Percentiles rank a stretch among this genome's conserved stretches.
These are phyloP conservation scores for Cymbidium sinense DNA, from an alignment of 106 monocot species.

Conservation along the genomic window DNA sequence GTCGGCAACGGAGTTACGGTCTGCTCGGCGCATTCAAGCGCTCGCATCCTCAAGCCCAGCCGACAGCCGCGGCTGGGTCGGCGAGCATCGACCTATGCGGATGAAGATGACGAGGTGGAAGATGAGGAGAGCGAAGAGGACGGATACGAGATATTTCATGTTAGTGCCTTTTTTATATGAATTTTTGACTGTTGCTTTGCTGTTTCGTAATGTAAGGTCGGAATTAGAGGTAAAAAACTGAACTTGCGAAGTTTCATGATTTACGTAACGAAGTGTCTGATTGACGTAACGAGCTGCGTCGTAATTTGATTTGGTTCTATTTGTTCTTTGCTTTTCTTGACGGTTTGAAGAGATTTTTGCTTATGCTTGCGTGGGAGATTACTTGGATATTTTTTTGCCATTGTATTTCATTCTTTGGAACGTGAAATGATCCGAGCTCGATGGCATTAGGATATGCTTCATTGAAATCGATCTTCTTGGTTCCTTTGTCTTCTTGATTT, in stretches of 20 bases:
- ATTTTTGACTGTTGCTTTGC: neutral
- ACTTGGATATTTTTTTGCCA: neutral
- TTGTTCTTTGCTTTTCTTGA: neutral
- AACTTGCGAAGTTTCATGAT: neutral
- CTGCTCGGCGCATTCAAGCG: conserved; percentile 38
- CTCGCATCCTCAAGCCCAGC: conserved; percentile 30
- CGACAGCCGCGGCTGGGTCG: conserved; percentile 23
- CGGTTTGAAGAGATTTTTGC: neutral
- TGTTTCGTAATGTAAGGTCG: neutral
- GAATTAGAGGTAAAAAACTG: neutral
- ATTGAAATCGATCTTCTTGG: too few relatives aligned
- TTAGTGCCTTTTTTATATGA: neutral
- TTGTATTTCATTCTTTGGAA: too few relatives aligned
- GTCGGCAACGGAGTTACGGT: conserved; percentile 12
- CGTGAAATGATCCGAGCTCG: too few relatives aligned
- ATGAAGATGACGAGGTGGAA: conserved; percentile 24
- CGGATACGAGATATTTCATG: conserved; percentile 8
- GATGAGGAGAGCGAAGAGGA: conserved; percentile 26
- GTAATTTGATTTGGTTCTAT: neutral
- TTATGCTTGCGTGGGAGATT: neutral
- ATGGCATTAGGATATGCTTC: too few relatives aligned
- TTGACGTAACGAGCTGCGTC: neutral
- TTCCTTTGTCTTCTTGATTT: too few relatives aligned
- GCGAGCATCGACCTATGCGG: conserved; percentile 13
- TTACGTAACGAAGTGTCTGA: neutral